Base-by-base conservation (phyloP, 176 grass and related monocot species). In the Carex pumila region DNA sequence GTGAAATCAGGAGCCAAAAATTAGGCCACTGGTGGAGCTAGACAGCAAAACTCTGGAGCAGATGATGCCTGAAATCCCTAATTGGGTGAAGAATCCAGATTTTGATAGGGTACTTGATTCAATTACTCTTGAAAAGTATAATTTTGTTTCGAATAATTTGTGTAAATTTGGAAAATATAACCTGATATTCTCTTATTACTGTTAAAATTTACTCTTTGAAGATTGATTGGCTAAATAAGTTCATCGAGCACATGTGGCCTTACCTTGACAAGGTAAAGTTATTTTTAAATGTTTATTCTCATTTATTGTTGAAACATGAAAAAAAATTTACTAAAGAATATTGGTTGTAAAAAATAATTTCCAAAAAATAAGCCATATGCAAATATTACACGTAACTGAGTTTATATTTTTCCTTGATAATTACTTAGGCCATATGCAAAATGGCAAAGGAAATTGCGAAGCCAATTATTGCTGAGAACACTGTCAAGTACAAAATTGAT, bases 151-250 rank as follows among this genome's bases (percentile, higher is more conserved):
- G 52, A 41, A 50, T 86, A 61, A 71, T 5, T 59, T 43, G 13
- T 75, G 12, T 31, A 70, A n/a, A 58, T 70, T 85, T 31, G 30
- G 36, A 68, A 56, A 4, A 74, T 74, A 41, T 74, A 41, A 84
- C 0, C 34, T 84, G 71, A 70, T 13, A 1, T 80, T 60, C 25
- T n/a, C 39, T 7, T 59, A 25, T n/a, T 83, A 57, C 17, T 77
- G 12, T 77, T 71, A 19, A 29, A 74, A 50, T 25, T 79, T 69
- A 52, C 49, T 50, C 30, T 12, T 73, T 80, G 37, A 66, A 96
- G 93, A 88, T 96, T 88, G 93, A 96, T 67, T 96, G 93, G 93
- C 76, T 96, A 62, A 96, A 92, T 85, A 92, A 86, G 81, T 92
- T 96, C 79, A 68, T 96, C 0, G 83, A 89, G 62, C 65, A 77